Percentiles rank a stretch among this genome's conserved stretches.
These are phyloP conservation scores for Neotropicomus parvogracilis DNA, from an alignment of 1,284 basidiomycete genomes.

Conservation along the genomic window DNA sequence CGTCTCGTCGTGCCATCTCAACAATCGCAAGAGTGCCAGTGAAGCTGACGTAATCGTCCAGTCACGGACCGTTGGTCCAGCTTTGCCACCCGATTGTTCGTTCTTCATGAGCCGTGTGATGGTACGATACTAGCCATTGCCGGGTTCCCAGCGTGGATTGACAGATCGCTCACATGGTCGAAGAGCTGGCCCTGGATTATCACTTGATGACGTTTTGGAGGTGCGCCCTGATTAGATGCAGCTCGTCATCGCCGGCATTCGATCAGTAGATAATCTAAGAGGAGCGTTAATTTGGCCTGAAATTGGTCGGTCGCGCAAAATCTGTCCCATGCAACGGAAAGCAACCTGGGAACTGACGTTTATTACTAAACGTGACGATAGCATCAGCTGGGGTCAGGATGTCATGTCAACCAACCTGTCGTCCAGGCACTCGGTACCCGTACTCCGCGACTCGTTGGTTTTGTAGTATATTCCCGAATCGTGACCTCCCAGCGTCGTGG, in stretches of 20 bases:
- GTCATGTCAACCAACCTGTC: slow-evolving; percentile 10
- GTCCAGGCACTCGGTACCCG: slow-evolving; percentile 8
- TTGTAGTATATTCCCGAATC: slow-evolving; percentile 5
- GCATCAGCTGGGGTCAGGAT: slow-evolving; percentile 6
- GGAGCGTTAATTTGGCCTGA: slow-evolving; percentile 3
- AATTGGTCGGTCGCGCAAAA: background rate
- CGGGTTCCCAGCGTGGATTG: slow-evolving; percentile 1
- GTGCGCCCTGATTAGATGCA: background rate
- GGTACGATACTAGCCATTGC: slow-evolving; percentile 10
- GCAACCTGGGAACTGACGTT: slow-evolving; percentile 1
- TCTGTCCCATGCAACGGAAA: slow-evolving; percentile 2
- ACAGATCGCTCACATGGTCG: slow-evolving; percentile 7
- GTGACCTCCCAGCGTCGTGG: slow-evolving; percentile 5
- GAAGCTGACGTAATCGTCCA: background rate
- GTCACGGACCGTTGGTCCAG: background rate
- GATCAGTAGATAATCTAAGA: slow-evolving; percentile 3
- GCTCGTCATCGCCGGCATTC: slow-evolving; percentile 1
- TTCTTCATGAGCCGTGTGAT: slow-evolving; percentile 2
- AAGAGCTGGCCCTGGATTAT: slow-evolving; percentile 2
- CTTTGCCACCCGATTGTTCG: too few relatives aligned
- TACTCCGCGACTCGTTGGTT: slow-evolving; percentile 4
- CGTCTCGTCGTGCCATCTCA: background rate
- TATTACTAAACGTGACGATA: background rate
- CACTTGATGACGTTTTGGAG: slow-evolving; percentile 5
- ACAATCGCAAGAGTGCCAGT: slow-evolving; percentile 5